phyloP scores from a whole-genome alignment of 495 filamentous ascomycete genomes.

The Aspergillus panamensis region DNA sequence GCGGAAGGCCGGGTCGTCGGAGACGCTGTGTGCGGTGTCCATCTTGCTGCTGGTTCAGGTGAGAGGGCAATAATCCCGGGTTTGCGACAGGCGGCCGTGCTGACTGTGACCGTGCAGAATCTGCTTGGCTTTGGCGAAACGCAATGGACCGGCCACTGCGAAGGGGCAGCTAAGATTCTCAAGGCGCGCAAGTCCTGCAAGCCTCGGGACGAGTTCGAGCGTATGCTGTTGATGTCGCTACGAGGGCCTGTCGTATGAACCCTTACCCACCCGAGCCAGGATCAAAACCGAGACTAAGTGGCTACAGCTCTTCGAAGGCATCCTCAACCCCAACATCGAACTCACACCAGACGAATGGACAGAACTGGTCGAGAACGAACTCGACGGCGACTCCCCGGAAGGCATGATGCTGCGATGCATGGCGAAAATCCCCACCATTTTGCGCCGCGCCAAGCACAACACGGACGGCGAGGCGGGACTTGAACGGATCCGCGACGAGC shows the following conservation, averaged over 20 bases:
- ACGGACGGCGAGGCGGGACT: slow-evolving; percentile 8
- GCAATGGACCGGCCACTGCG: slow-evolving; percentile 31
- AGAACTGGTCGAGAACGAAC: slow-evolving; percentile 29
- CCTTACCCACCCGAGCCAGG: background rate
- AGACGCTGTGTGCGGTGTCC: slow-evolving; percentile 46
- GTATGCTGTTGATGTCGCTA: slow-evolving; percentile 34
- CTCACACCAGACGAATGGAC: slow-evolving; percentile 37
- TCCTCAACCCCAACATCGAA: slow-evolving; percentile 38
- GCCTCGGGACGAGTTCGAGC: slow-evolving; percentile 38
- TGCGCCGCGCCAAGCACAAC: slow-evolving; percentile 22
- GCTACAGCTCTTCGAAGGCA: slow-evolving; percentile 36
- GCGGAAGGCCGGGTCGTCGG: slow-evolving; percentile 31
- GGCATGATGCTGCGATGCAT: slow-evolving; percentile 32
- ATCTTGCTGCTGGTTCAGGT: slow-evolving; percentile 39
- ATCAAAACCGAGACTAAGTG: slow-evolving; percentile 15
- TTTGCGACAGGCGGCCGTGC: background rate
- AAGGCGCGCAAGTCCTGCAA: slow-evolving; percentile 32
- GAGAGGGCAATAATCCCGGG: background rate
- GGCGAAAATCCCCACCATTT: slow-evolving; percentile 27
- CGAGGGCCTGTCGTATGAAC: slow-evolving; percentile 39
- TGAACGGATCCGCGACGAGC: slow-evolving; percentile 22
- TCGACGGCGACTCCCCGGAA: slow-evolving; percentile 27
- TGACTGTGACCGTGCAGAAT: slow-evolving; percentile 13
- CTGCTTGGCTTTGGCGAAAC: background rate
- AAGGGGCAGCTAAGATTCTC: slow-evolving; percentile 41